A percentile compares a stretch with the other conserved stretches of the same genome.
phyloP scores from a whole-genome alignment of 768 basidiomycete genomes.

The Kwoniella heveanensis region DNA sequence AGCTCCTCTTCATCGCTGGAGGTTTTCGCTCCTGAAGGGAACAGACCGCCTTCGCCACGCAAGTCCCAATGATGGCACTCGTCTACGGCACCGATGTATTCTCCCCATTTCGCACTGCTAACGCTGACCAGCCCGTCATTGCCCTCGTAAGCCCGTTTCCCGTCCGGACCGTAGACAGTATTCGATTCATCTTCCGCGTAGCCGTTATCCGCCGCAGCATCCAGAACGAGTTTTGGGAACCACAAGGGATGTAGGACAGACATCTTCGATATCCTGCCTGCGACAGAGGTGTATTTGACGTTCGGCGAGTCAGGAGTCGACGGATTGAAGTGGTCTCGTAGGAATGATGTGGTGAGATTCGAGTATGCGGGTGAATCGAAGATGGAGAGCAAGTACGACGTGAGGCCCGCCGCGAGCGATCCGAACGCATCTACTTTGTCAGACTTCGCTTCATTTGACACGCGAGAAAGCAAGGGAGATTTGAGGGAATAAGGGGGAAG shows the following conservation, averaged over 20 bases:
- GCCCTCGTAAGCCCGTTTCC: slow-evolving; percentile 59
- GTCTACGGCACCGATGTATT: slow-evolving; percentile 86
- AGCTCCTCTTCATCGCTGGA: slow-evolving; percentile 9
- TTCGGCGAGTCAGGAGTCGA: slow-evolving; percentile 66
- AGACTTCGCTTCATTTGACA: slow-evolving; percentile 28
- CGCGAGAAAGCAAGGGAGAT: slow-evolving; percentile 57
- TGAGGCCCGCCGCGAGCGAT: slow-evolving; percentile 77
- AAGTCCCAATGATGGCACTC: slow-evolving; percentile 97
- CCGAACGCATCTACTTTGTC: slow-evolving; percentile 57
- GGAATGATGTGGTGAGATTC: slow-evolving; percentile 82
- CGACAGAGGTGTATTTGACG: slow-evolving; percentile 93
- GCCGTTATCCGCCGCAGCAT: slow-evolving; percentile 74
- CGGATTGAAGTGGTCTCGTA: slow-evolving; percentile 59
- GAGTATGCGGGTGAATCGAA: slow-evolving; percentile 97
- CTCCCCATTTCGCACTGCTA: slow-evolving; percentile 85
- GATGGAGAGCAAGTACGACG: slow-evolving; percentile 79
- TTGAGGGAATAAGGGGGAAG: slow-evolving; percentile 59
- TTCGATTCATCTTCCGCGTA: slow-evolving; percentile 53
- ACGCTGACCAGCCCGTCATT: slow-evolving; percentile 92
- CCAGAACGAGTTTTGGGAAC: slow-evolving; percentile 91
- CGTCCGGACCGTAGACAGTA: slow-evolving; percentile 33
- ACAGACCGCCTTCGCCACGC: slow-evolving; percentile 74
- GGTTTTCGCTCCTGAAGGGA: slow-evolving; percentile 39
- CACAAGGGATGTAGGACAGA: slow-evolving; percentile 77
- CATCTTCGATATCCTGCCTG: slow-evolving; percentile 66